Conservation (phyloP, 257 asterid species). For the Solanum phureja region DNA sequence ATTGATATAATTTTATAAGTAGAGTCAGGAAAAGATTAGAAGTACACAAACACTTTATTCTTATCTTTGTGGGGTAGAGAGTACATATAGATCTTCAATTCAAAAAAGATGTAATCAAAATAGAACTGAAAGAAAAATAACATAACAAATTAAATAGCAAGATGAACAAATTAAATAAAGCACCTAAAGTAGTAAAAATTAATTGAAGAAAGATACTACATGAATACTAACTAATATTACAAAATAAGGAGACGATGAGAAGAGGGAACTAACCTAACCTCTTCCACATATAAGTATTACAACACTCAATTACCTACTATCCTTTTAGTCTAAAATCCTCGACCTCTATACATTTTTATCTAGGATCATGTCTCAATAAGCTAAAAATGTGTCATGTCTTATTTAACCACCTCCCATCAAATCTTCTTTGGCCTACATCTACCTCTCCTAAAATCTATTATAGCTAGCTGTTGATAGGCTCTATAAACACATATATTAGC, state of each 20-base stretch:
- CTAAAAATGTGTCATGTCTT: background rate
- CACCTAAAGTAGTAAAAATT: background rate
- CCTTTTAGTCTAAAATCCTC: background rate
- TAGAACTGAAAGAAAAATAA: background rate
- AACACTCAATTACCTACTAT: no score
- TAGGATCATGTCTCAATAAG: no score
- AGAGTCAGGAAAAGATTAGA: background rate
- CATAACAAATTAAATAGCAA: no score
- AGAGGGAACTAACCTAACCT: background rate
- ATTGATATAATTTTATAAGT: no score
- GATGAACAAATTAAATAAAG: background rate
- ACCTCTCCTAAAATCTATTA: background rate
- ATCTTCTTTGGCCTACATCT: background rate
- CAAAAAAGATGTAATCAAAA: no score
- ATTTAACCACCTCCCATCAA: background rate
- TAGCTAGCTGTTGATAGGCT: background rate
- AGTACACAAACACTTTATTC: no score
- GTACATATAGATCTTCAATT: no score
- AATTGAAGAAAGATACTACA: background rate
- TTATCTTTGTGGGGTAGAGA: background rate
- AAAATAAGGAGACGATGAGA: background rate
- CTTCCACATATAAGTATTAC: background rate
- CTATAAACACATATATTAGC: background rate
- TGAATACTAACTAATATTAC: background rate
- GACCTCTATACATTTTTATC: background rate